phyloP scores from a whole-genome alignment of 2,329 filamentous ascomycete genomes.

The Neodidymelliopsis sp. region DNA sequence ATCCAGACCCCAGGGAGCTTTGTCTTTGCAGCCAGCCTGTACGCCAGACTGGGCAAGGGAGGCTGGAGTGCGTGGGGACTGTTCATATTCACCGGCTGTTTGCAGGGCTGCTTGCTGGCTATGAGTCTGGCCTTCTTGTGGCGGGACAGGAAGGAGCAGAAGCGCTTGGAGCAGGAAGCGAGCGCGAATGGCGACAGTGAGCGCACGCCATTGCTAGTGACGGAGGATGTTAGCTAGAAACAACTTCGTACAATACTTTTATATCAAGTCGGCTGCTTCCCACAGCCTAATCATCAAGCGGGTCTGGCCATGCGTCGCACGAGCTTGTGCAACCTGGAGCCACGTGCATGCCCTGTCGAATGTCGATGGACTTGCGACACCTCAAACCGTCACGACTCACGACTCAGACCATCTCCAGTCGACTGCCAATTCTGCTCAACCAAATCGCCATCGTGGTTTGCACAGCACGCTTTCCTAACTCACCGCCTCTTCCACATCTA shows the following conservation, averaged over 20 bases:
- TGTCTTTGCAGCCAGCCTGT: slow-evolving; percentile 86
- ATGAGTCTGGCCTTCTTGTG: slow-evolving; percentile 84
- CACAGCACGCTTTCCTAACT: too few species aligned
- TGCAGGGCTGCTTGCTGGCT: slow-evolving; percentile 81
- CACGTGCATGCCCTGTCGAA: slow-evolving; percentile 7
- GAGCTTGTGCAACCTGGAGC: slow-evolving; percentile 10
- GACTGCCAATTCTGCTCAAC: not conserved
- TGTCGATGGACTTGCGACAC: slow-evolving; percentile 5
- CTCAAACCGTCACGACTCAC: not conserved
- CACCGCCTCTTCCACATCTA: not conserved
- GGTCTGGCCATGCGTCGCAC: not conserved
- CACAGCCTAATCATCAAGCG: not conserved
- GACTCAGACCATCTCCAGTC: not conserved
- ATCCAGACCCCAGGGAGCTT: slow-evolving; percentile 95
- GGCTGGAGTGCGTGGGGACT: slow-evolving; percentile 98
- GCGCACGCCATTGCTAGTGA: slow-evolving; percentile 7
- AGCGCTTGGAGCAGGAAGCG: slow-evolving; percentile 18
- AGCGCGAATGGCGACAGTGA: slow-evolving; percentile 3
- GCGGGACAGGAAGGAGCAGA: slow-evolving; percentile 49
- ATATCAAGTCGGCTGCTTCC: too few species aligned
- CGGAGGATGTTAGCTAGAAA: slow-evolving; percentile 10
- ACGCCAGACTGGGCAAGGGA: slow-evolving; percentile 75
- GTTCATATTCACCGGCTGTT: slow-evolving; percentile 81
- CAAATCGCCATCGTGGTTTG: not conserved
- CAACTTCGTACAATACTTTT: too few species aligned